These are phyloP conservation scores for Microsporum canis DNA, from an alignment of 2,329 filamentous ascomycete genomes.

Conservation along the genomic window DNA sequence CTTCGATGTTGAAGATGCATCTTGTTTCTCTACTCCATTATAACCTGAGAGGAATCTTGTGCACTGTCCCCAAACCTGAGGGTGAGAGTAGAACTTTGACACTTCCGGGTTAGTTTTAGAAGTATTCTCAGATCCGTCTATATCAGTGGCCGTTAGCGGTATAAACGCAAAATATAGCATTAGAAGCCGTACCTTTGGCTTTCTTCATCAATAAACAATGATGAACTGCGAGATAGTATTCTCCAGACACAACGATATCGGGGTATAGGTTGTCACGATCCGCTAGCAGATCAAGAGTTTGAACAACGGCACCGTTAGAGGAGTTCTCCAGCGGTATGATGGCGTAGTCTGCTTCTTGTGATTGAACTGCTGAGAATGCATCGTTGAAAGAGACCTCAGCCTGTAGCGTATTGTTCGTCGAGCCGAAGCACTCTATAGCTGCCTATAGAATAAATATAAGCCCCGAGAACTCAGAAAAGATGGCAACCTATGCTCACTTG, in stretches of 20 bases:
- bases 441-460: constrained; percentile 34
- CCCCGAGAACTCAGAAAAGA: constrained; percentile 5
- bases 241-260: constrained; percentile 65
- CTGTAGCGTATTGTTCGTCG: constrained; percentile 19
- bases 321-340: constrained; percentile 95
- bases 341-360: constrained; percentile 52
- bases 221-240: constrained; percentile 76
- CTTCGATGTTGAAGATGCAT: constrained; percentile 73
- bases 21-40: constrained; percentile 63
- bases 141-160: not conserved
- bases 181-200: not conserved
- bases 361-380: constrained; percentile 69
- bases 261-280: constrained; percentile 55
- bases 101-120: constrained; percentile 41
- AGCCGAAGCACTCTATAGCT: constrained; percentile 41
- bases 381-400: constrained; percentile 41
- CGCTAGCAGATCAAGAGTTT: constrained; percentile 79
- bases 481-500: constrained; percentile 40
- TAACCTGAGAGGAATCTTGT: constrained; percentile 60
- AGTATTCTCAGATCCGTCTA: not conserved
- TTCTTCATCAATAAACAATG: constrained; percentile 62
- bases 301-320: constrained; percentile 82
- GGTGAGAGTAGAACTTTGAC: constrained; percentile 75
- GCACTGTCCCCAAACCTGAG: constrained; percentile 92
- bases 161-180: not conserved